Evolutionary conservation across 371 early-diverging fungal genomes (phyloP).

Genomic region (Zychaea mexicana): DNA sequence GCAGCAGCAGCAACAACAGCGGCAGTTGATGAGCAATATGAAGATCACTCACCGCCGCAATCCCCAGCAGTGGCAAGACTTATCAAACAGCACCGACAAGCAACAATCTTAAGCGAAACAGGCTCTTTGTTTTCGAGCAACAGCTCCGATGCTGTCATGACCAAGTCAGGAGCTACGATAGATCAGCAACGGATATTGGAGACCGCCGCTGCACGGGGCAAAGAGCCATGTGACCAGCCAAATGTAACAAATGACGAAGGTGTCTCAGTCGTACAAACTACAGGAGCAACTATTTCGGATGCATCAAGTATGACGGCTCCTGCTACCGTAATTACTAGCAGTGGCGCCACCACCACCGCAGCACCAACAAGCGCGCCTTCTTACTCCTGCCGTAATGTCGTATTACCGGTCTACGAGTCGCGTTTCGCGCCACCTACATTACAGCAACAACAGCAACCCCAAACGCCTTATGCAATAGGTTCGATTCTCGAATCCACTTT

Average conservation of each 20-base stretch:
- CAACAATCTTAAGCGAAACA: conserved; percentile 2
- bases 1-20: neutral
- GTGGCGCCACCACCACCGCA: neutral
- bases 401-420: neutral
- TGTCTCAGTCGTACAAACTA: neutral
- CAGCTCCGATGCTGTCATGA: neutral
- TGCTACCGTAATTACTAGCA: neutral
- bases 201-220: conserved; percentile 3
- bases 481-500: neutral
- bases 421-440: neutral
- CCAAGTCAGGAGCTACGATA: conserved; percentile 9
- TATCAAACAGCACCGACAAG: conserved; percentile 2
- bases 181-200: neutral
- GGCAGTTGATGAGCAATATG: too few species aligned
- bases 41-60: neutral
- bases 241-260: conserved; percentile 1
- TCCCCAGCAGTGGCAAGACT: neutral
- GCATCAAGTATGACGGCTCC: neutral
- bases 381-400: neutral
- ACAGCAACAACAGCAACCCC: neutral
- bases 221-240: neutral
- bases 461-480: neutral
- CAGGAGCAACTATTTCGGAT: conserved; percentile 2
- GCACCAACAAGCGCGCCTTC: neutral
- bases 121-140: neutral